A percentile compares a stretch with the other conserved stretches of the same genome.
These are phyloP conservation scores for Linnemannia hyalina DNA, from an alignment of 192 early-diverging fungal species.

Conservation along the genomic window DNA sequence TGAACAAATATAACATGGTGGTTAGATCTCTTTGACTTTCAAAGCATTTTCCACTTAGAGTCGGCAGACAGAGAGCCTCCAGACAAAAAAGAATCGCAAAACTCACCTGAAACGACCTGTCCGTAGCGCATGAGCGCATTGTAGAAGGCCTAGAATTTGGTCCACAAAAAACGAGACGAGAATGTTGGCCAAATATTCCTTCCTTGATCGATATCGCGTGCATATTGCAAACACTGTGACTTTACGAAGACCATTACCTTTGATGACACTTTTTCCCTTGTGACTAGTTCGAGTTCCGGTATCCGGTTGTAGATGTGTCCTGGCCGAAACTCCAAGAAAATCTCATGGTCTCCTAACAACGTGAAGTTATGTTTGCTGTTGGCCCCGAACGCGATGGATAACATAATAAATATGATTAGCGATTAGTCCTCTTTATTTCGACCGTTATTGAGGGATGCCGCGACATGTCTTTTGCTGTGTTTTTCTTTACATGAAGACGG, in stretches of 20 bases:
- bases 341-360: neutral
- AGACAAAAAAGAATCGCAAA: neutral
- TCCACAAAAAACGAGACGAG: neutral
- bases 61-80: neutral
- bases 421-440: neutral
- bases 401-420: neutral
- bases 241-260: neutral
- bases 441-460: neutral
- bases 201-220: neutral
- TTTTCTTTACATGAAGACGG: slow-evolving; percentile 23
- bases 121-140: neutral
- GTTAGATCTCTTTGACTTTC: neutral
- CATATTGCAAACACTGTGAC: neutral
- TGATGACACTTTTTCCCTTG: neutral
- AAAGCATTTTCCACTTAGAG: neutral
- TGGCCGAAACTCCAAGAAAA: slow-evolving; percentile 19
- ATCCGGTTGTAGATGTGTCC: slow-evolving; percentile 8
- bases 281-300: slow-evolving; percentile 11
- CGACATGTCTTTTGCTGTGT: neutral
- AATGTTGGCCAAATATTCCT: neutral
- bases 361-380: slow-evolving; percentile 34
- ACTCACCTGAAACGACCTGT: neutral
- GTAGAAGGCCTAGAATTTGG: neutral
- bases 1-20: neutral
- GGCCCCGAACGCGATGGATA: neutral